phyloP scores from a whole-genome alignment of 495 filamentous ascomycete genomes.

The Thozetella sp. region DNA sequence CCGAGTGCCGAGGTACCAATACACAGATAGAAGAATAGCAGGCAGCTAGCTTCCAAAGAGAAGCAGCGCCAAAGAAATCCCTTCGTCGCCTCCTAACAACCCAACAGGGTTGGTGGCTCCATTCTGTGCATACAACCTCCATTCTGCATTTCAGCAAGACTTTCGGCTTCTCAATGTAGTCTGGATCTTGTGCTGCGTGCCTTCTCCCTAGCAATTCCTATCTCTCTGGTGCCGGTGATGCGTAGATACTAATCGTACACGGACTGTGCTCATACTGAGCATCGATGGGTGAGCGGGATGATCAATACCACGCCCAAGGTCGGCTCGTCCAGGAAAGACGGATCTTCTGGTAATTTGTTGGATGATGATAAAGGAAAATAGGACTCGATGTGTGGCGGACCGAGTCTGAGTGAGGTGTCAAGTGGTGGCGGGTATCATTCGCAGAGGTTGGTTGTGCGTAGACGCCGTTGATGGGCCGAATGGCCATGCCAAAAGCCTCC shows the following conservation, averaged over 20 bases:
- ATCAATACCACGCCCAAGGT: background rate
- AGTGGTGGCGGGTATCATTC: conserved; percentile 1
- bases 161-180: background rate
- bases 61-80: conserved; percentile 1
- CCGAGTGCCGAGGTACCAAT: background rate
- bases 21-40: background rate
- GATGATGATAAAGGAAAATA: background rate
- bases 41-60: background rate
- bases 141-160: background rate
- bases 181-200: background rate
- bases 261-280: background rate
- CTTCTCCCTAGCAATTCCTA: background rate
- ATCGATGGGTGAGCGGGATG: background rate
- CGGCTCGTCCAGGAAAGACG: conserved; percentile 3
- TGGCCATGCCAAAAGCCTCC: background rate
- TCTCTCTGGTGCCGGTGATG: background rate
- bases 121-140: background rate
- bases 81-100: background rate
- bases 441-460: background rate
- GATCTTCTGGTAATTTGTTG: background rate
- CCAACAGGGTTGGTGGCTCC: background rate
- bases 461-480: too few relatives aligned
- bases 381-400: background rate
- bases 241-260: background rate
- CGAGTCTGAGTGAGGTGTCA: background rate